Evolutionary conservation across 2,329 filamentous ascomycete genomes (phyloP).

Genomic region (Triangularia setosa): DNA sequence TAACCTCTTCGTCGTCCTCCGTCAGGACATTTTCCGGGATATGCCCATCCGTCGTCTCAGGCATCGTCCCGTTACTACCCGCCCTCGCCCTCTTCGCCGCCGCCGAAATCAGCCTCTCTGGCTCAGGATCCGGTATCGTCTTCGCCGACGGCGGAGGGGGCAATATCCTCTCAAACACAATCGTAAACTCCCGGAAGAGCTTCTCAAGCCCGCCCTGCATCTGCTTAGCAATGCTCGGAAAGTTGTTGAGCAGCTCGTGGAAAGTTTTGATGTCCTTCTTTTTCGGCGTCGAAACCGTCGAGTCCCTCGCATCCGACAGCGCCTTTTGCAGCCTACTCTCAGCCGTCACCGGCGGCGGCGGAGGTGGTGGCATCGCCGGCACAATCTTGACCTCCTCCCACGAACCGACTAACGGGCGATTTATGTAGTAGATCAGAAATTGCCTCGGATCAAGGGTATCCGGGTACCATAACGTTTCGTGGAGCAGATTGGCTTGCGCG

Average conservation of each 20-base stretch:
- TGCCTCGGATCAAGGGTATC: constrained; percentile 84
- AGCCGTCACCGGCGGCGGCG: constrained; percentile 40
- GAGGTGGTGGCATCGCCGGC: constrained; percentile 56
- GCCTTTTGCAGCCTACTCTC: constrained; percentile 16
- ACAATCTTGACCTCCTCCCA: constrained; percentile 73
- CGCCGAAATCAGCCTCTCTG: constrained; percentile 54
- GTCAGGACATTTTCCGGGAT: constrained; percentile 54
- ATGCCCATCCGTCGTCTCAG: constrained; percentile 31
- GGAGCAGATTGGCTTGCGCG: constrained; percentile 81
- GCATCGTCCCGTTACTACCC: constrained; percentile 43
- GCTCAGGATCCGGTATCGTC: constrained; percentile 55
- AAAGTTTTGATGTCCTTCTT: constrained; percentile 94
- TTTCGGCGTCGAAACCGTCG: constrained; percentile 44
- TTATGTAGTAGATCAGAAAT: constrained; percentile 97
- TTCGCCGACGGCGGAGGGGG: constrained; percentile 63
- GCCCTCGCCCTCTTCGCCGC: constrained; percentile 55
- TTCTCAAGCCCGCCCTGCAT: constrained; percentile 91
- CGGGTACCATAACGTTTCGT: constrained; percentile 82
- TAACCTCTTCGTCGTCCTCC: constrained; percentile 86
- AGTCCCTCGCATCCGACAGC: constrained; percentile 37
- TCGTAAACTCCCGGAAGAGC: constrained; percentile 83
- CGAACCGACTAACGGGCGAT: constrained; percentile 76
- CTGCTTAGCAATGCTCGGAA: constrained; percentile 92
- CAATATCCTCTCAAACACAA: constrained; percentile 78
- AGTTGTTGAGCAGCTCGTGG: constrained; percentile 81